Evolutionary conservation across 768 basidiomycete genomes (phyloP).

Genomic region (Amylocystis lapponica): DNA sequence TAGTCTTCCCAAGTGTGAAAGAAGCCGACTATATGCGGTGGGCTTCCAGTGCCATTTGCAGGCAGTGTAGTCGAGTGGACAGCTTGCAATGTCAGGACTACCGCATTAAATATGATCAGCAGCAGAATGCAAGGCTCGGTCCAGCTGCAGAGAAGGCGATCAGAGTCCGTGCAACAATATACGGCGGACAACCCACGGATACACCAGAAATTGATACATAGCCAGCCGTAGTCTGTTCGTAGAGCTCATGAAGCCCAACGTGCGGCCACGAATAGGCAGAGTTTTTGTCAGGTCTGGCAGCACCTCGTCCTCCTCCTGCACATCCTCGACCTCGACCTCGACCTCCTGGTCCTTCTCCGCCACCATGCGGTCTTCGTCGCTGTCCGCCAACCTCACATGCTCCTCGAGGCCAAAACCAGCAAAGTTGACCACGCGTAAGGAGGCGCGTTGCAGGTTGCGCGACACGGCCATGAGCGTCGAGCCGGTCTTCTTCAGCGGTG

Average conservation of each 20-base stretch:
- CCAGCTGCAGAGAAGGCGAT: constrained; percentile 43
- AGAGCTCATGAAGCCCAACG: constrained; percentile 72
- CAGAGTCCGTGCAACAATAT: background rate
- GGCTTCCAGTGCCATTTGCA: constrained; percentile 30
- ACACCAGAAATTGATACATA: constrained; percentile 64
- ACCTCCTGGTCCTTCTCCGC: constrained; percentile 26
- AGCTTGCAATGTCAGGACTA: constrained; percentile 78
- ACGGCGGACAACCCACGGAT: constrained; percentile 48
- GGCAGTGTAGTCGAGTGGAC: constrained; percentile 53
- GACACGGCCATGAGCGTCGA: constrained; percentile 54
- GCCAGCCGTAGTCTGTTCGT: constrained; percentile 55
- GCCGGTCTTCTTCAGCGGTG: constrained; percentile 57
- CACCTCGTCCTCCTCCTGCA: constrained; percentile 16
- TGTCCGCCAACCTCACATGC: constrained; percentile 51
- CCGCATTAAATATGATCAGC: constrained; percentile 78
- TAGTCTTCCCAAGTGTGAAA: constrained; percentile 90
- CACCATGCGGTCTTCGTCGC: constrained; percentile 21
- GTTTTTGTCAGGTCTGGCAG: constrained; percentile 38
- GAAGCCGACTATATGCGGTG: constrained; percentile 55
- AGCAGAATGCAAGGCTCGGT: constrained; percentile 83
- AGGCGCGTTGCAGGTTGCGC: constrained; percentile 54
- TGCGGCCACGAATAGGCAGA: constrained; percentile 65
- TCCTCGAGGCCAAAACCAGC: constrained; percentile 55
- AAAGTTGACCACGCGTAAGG: constrained; percentile 79
- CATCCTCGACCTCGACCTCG: constrained; percentile 25